phyloP scores from a whole-genome alignment of 1,139 yeast species.

The Maudiozyma humilis region DNA sequence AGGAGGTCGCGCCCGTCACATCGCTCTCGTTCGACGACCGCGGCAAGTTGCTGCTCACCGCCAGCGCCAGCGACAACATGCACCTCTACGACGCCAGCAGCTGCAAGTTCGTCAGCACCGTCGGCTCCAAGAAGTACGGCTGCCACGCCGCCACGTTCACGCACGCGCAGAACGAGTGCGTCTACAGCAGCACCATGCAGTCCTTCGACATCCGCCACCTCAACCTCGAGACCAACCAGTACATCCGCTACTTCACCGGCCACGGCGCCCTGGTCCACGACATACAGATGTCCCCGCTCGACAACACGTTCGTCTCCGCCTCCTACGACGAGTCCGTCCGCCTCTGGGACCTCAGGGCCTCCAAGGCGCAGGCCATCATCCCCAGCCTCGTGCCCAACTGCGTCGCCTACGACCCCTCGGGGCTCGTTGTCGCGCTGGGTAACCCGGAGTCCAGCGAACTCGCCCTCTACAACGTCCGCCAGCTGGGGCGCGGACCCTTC shows the following conservation, averaged over 20 bases:
- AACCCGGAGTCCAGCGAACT: constrained; percentile 41
- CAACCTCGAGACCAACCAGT: constrained; percentile 69
- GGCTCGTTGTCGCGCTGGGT: constrained; percentile 71
- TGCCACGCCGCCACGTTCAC: constrained; percentile 82
- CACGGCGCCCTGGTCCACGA: constrained; percentile 69
- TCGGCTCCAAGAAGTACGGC: constrained; percentile 85
- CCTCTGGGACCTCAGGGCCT: constrained; percentile 72
- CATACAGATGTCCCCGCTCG: constrained; percentile 66
- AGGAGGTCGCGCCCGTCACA: constrained; percentile 54
- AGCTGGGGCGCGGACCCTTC: constrained; percentile 51
- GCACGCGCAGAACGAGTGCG: constrained; percentile 62
- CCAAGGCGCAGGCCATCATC: constrained; percentile 55
- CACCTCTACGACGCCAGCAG: constrained; percentile 68
- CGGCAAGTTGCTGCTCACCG: constrained; percentile 69
- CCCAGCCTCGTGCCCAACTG: constrained; percentile 50
- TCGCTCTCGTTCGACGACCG: constrained; percentile 80
- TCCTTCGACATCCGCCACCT: constrained; percentile 70
- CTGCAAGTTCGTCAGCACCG: constrained; percentile 58
- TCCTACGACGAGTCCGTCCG: constrained; percentile 74
- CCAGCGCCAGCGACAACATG: constrained; percentile 76
- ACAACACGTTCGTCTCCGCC: constrained; percentile 60
- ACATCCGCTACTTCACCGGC: constrained; percentile 77
- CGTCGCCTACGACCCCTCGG: constrained; percentile 74
- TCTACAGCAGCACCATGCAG: constrained; percentile 75
- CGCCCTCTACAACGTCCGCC: constrained; percentile 52